Evolutionary conservation across 148 eudicot genomes (phyloP).

Genomic region (Salicornia ramosissima): DNA sequence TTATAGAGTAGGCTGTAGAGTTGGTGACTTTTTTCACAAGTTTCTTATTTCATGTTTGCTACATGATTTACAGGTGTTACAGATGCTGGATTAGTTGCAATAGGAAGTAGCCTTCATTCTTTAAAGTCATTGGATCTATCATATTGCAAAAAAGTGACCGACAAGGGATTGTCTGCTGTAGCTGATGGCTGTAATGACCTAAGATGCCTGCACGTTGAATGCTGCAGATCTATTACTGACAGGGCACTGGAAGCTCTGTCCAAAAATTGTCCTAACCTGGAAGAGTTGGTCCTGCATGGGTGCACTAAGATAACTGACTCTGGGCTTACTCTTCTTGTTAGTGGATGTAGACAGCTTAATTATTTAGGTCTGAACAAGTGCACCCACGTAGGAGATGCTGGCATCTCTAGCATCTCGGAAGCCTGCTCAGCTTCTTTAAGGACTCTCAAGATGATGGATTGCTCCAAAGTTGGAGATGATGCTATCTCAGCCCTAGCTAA

Average conservation of each 20-base stretch:
- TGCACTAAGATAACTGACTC: constrained; percentile 73
- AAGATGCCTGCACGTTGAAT: constrained; percentile 63
- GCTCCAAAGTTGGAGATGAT: constrained; percentile 66
- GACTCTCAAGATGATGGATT: constrained; percentile 73
- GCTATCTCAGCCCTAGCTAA: constrained; percentile 57
- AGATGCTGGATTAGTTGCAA: constrained; percentile 62
- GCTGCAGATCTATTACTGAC: constrained; percentile 78
- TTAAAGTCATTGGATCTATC: constrained; percentile 77
- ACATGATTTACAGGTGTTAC: constrained; percentile 59
- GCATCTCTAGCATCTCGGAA: constrained; percentile 49
- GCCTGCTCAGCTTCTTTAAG: constrained; percentile 62
- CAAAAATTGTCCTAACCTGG: constrained; percentile 55
- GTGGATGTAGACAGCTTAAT: constrained; percentile 59
- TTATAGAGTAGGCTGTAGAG: not conserved
- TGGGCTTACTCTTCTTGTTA: constrained; percentile 58
- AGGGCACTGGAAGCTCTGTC: constrained; percentile 49
- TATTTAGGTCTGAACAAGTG: constrained; percentile 74
- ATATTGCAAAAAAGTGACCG: constrained; percentile 72
- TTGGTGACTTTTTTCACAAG: not conserved
- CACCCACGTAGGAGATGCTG: constrained; percentile 68
- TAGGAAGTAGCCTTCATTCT: constrained; percentile 60
- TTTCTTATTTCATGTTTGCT: constrained; percentile 13
- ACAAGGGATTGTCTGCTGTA: constrained; percentile 67
- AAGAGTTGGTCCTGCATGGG: constrained; percentile 60
- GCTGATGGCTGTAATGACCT: constrained; percentile 73